A percentile compares a stretch with the other conserved stretches of the same genome.
Evolutionary conservation across 805 yeast genomes (phyloP).

Genomic region (Monosporozyma aquatica): DNA sequence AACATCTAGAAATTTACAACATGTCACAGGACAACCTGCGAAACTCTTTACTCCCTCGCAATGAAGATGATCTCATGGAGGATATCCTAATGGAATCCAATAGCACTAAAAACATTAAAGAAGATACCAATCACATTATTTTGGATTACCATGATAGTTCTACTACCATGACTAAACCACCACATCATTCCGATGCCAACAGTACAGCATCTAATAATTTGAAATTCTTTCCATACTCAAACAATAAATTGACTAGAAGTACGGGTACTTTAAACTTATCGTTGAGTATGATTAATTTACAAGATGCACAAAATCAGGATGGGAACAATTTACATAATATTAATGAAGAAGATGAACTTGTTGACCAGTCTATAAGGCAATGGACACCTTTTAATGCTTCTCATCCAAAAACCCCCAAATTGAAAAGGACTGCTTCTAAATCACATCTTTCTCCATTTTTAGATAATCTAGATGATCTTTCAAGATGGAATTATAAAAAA

Average conservation of each 20-base stretch:
- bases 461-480: constrained; percentile 18
- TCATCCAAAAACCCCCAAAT: constrained; percentile 14
- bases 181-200: neutral
- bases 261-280: constrained; percentile 44
- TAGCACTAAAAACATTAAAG: neutral
- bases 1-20: no score
- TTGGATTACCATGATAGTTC: no score
- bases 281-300: constrained; percentile 31
- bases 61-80: no score
- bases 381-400: constrained; percentile 21
- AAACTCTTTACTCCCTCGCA: no score
- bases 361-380: constrained; percentile 17
- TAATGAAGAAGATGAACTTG: constrained; percentile 12
- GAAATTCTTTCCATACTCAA: constrained; percentile 25
- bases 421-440: constrained; percentile 23
- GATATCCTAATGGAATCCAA: neutral
- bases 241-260: constrained; percentile 38
- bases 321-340: constrained; percentile 6
- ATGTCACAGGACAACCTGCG: no score
- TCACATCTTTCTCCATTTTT: constrained; percentile 27
- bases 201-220: constrained; percentile 12
- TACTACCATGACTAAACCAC: neutral
- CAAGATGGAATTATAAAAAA: constrained; percentile 14
- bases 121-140: no score
- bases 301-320: neutral